These are phyloP conservation scores for Globisporangium splendens DNA, from an alignment of 352 stramenopile genomes.

Conservation along the genomic window DNA sequence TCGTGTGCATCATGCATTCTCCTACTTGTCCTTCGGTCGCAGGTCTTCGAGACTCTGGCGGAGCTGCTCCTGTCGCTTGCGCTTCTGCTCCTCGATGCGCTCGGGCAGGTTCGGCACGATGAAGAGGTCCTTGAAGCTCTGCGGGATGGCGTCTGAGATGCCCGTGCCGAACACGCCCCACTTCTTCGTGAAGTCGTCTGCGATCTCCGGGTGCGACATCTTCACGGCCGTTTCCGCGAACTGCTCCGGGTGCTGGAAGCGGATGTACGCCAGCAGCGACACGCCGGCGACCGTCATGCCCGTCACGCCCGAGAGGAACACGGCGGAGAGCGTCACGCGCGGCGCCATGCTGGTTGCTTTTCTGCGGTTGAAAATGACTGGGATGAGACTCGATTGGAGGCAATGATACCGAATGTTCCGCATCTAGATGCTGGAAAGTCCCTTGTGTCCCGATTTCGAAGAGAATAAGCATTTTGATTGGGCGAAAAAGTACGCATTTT, in stretches of 20 bases:
- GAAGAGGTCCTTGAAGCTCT: constrained; percentile 62
- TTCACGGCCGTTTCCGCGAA: constrained; percentile 79
- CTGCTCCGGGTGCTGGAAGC: constrained; percentile 79
- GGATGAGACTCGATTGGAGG: background rate
- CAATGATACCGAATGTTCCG: background rate
- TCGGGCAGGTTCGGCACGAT: constrained; percentile 61
- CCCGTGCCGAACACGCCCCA: constrained; percentile 86
- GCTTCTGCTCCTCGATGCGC: constrained; percentile 67
- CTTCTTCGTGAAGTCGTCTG: constrained; percentile 66
- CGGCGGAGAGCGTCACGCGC: constrained; percentile 46
- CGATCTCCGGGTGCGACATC: constrained; percentile 72
- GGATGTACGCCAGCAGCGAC: constrained; percentile 76
- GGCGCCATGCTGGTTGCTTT: constrained; percentile 21
- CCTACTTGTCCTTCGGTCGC: constrained; percentile 62
- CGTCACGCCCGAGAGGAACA: constrained; percentile 71
- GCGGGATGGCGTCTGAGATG: constrained; percentile 66
- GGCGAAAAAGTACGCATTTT: background rate
- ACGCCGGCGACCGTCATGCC: constrained; percentile 81
- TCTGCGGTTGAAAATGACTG: background rate
- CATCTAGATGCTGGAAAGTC: background rate
- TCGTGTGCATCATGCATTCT: background rate
- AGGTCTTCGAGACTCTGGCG: constrained; percentile 69
- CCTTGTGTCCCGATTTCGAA: background rate
- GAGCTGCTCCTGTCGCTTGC: constrained; percentile 68
- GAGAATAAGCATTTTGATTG: background rate